phyloP scores from a whole-genome alignment of 768 basidiomycete genomes.

The Termitomyces titanicus region DNA sequence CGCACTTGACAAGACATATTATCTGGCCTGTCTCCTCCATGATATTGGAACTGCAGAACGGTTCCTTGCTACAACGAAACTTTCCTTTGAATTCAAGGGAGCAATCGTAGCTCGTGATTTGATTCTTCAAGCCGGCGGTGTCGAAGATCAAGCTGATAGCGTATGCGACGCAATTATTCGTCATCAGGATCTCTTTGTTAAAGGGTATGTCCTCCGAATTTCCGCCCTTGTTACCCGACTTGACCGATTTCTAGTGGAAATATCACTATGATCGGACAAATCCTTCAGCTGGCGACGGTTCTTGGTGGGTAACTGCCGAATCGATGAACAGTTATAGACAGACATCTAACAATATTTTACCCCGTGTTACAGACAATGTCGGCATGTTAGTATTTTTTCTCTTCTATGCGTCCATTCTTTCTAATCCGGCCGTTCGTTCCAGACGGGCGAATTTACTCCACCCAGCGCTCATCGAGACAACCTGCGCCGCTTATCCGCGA shows the following conservation, averaged over 20 bases:
- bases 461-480: slow-evolving; percentile 35
- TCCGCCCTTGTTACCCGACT: background rate
- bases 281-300: slow-evolving; percentile 46
- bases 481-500: slow-evolving; percentile 38
- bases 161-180: slow-evolving; percentile 49
- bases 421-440: slow-evolving; percentile 4
- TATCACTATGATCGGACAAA: slow-evolving; percentile 48
- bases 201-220: slow-evolving; percentile 25
- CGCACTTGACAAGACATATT: slow-evolving; percentile 35
- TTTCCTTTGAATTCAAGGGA: slow-evolving; percentile 56
- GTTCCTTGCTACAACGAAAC: slow-evolving; percentile 48
- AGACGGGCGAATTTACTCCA: slow-evolving; percentile 43
- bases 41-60: slow-evolving; percentile 49
- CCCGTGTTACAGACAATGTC: slow-evolving; percentile 32
- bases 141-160: slow-evolving; percentile 48
- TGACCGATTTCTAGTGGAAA: slow-evolving; percentile 30
- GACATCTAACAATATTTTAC: slow-evolving; percentile 2
- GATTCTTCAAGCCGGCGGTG: slow-evolving; percentile 37
- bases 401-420: background rate
- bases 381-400: slow-evolving; percentile 31
- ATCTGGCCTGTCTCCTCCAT: slow-evolving; percentile 47
- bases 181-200: slow-evolving; percentile 45
- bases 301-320: slow-evolving; percentile 28
- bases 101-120: slow-evolving; percentile 48
- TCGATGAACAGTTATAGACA: background rate